Evolutionary conservation across 495 filamentous ascomycete species (phyloP).

Genomic region (Xylaria scruposa): DNA sequence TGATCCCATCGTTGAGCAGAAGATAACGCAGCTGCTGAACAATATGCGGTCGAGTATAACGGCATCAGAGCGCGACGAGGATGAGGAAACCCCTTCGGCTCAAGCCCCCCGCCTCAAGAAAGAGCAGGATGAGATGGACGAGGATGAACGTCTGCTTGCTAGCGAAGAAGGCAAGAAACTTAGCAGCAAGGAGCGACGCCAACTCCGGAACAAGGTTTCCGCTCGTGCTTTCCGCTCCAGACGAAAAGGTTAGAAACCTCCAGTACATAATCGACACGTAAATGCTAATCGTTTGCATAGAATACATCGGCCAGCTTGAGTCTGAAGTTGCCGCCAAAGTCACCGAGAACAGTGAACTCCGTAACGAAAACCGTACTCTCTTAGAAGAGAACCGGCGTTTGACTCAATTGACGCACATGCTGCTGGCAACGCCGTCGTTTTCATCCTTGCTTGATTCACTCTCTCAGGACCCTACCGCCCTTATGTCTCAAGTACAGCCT

Average conservation of each 20-base stretch:
- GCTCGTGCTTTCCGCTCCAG: constrained; percentile 94
- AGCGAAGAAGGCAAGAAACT: constrained; percentile 98
- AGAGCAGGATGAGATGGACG: constrained; percentile 98
- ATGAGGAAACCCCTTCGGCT: constrained; percentile 56
- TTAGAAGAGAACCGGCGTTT: constrained; percentile 81
- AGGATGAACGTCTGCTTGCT: constrained; percentile 89
- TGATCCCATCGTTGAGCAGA: constrained; percentile 80
- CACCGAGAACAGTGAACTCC: constrained; percentile 74
- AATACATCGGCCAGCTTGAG: constrained; percentile 95
- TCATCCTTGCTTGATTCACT: constrained; percentile 79
- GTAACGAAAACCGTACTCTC: constrained; percentile 73
- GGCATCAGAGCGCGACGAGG: constrained; percentile 57
- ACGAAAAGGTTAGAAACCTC: constrained; percentile 79
- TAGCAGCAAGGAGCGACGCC: constrained; percentile 89
- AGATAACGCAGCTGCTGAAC: constrained; percentile 81
- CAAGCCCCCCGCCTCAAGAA: constrained; percentile 69
- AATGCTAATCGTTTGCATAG: constrained; percentile 64
- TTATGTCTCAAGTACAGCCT: constrained; percentile 40
- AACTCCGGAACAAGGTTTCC: constrained; percentile 97
- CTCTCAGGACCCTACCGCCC: constrained; percentile 55
- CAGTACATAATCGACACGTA: constrained; percentile 12
- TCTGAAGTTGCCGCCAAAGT: constrained; percentile 76
- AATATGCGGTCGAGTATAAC: constrained; percentile 77
- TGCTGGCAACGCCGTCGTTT: constrained; percentile 87
- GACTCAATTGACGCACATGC: constrained; percentile 77